Conservation (phyloP, 306 rosid genomes). For the Vigna radiata region DNA sequence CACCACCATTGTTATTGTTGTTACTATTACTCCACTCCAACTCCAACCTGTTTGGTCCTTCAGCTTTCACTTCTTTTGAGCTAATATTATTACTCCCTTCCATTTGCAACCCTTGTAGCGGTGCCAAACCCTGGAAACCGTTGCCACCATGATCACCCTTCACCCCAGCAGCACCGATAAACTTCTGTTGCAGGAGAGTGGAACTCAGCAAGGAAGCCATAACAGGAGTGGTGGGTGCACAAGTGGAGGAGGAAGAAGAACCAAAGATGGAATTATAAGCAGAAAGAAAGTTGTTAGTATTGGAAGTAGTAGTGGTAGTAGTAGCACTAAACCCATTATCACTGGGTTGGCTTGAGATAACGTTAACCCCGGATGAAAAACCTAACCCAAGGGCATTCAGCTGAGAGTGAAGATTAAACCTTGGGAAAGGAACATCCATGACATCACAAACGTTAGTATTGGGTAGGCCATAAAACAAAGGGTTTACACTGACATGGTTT, state of each 20-base stretch:
- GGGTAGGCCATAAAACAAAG: conserved; percentile 68
- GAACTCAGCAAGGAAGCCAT: conserved; percentile 72
- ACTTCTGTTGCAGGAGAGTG: conserved; percentile 56
- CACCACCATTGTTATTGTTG: conserved; percentile 10
- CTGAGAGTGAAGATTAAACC: conserved; percentile 56
- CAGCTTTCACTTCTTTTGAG: conserved; percentile 71
- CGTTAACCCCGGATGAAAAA: conserved; percentile 57
- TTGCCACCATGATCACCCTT: conserved; percentile 47
- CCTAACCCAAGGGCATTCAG: conserved; percentile 68
- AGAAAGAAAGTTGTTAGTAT: conserved; percentile 50
- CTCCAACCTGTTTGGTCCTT: conserved; percentile 58
- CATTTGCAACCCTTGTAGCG: conserved; percentile 52
- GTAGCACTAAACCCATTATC: conserved; percentile 54
- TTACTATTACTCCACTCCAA: conserved; percentile 49
- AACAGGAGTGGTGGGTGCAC: conserved; percentile 52
- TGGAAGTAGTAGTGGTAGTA: conserved; percentile 37
- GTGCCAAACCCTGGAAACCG: conserved; percentile 56
- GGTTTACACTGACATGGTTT: conserved; percentile 44
- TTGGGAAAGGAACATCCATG: conserved; percentile 58
- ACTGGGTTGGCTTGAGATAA: conserved; percentile 38
- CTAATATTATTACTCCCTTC: conserved; percentile 31
- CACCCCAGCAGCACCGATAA: conserved; percentile 50
- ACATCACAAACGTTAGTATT: conserved; percentile 50
- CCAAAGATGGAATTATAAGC: conserved; percentile 63
- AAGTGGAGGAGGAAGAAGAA: conserved; percentile 50